Evolutionary conservation across 805 yeast genomes (phyloP), one percentile per base, ranked within the genome.

Genomic region (Ogataea naganishii): DNA sequence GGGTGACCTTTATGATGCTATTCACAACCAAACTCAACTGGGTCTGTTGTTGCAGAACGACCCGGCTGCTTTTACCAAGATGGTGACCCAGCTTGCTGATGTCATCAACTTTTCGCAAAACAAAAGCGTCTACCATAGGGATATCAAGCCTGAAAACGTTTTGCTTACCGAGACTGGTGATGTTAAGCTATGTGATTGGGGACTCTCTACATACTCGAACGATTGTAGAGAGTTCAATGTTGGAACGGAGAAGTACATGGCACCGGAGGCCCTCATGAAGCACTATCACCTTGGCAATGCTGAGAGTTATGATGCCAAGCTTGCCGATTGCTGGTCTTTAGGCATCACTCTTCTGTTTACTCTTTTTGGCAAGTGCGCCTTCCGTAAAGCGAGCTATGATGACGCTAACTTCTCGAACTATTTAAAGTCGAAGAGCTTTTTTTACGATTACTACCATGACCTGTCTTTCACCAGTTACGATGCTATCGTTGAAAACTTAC

Each of bases 161-260:
- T 53, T 79, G 19, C 54, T 79, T 30, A 67, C 66, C 39, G 50
- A 51, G 4, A 53, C 61, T 30, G 75, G 77, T 26, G 49, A 66
- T 18, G 60, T 77, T 29, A 79, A 79, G 49, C 53, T 79, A 27
- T 76, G 83, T 33, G 86, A 79, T 49, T 79, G 84, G 83, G 88
- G 88, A 0, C 64, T 78, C 29, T 69, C 82, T 14, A 71, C 79
- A 7, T 27, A 36, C 25, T 37, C 43, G 17, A 33, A 34, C 14
- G 42, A 42, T 16, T 54, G 56, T 29, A 37, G 41, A 6, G 63
- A 58, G 33, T 55, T 53, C 31, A 53, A 56, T 40, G 71, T 72
- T 22, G 78, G 78, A 21, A 69, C 76, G n/a, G 75, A 71, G 40
- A 66, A 68, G 39, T 72, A 69, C 43, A 69, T 71, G 74, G 69